phyloP scores from a whole-genome alignment of 2,329 filamentous ascomycete species.

The Tolypocladium ovalisporum region DNA sequence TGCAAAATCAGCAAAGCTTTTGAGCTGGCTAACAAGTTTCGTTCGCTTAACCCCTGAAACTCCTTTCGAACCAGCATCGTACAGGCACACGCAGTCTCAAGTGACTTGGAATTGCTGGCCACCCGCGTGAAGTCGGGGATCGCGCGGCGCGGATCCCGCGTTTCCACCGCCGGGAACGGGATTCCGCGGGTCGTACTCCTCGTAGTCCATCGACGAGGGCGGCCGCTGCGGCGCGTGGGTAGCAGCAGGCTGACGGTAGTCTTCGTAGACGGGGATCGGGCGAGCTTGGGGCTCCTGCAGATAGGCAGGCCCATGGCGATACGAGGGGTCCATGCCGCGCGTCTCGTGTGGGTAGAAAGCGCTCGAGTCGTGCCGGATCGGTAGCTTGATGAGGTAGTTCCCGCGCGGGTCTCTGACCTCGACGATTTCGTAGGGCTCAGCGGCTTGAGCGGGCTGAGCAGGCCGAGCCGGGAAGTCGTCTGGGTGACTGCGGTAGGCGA shows the following conservation, averaged over 20 bases:
- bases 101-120: neutral
- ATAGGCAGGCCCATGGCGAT: constrained; percentile 3
- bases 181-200: constrained; percentile 34
- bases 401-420: constrained; percentile 32
- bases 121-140: neutral
- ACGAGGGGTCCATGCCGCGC: constrained; percentile 5
- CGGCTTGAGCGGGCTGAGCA: constrained; percentile 2
- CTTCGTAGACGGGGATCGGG: neutral
- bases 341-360: constrained; percentile 14
- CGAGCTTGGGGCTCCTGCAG: neutral
- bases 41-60: neutral
- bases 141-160: neutral
- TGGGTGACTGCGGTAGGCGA: constrained; percentile 4
- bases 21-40: neutral
- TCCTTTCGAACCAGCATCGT: neutral
- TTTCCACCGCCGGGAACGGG: constrained; percentile 12
- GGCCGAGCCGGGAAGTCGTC: neutral
- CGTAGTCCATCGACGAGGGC: constrained; percentile 10
- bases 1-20: neutral
- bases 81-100: too few species aligned
- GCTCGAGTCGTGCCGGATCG: constrained; percentile 19
- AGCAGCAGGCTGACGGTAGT: neutral
- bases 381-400: constrained; percentile 34
- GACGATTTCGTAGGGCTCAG: constrained; percentile 32
- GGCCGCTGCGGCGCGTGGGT: neutral